Percentiles rank a stretch among this genome's conserved stretches.
Conservation (phyloP, 2,329 filamentous ascomycete species). For the Penicillium sp. region DNA sequence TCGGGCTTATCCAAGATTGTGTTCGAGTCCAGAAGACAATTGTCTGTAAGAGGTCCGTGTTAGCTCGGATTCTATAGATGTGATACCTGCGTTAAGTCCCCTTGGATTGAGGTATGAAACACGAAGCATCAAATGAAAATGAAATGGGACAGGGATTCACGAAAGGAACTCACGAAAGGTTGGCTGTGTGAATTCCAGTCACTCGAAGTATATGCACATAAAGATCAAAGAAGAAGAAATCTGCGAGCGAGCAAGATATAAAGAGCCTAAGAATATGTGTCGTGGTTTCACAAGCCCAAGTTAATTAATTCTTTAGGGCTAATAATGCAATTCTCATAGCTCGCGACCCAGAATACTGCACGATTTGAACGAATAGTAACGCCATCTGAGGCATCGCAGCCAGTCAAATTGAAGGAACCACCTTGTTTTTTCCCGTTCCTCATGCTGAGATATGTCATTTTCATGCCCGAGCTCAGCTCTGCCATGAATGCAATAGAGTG, state of each 20-base stretch:
- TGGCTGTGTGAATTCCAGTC: not conserved
- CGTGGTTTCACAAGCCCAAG: constrained; percentile 18
- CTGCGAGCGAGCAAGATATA: constrained; percentile 18
- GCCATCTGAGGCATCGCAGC: constrained; percentile 7
- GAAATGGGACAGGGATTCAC: not conserved
- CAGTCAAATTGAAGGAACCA: constrained; percentile 14
- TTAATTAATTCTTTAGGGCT: constrained; percentile 5
- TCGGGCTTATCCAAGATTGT: constrained; percentile 12
- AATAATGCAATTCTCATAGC: constrained; percentile 9
- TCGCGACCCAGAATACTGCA: constrained; percentile 23
- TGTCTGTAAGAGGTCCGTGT: not conserved
- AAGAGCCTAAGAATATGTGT: not conserved
- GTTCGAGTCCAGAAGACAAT: constrained; percentile 10
- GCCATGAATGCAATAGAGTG: constrained; percentile 20
- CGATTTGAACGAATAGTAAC: constrained; percentile 14
- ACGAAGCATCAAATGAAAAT: constrained; percentile 4
- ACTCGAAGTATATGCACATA: not conserved
- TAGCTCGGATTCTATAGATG: constrained; percentile 4
- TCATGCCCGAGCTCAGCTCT: constrained; percentile 22
- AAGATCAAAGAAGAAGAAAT: constrained; percentile 3
- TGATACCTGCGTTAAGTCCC: not conserved
- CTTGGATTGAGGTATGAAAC: constrained; percentile 2
- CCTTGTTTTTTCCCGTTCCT: not conserved
- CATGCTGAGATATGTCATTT: constrained; percentile 29
- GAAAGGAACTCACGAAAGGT: not conserved